These are phyloP conservation scores for Apiospora kogelbergensis DNA, from an alignment of 2,329 filamentous ascomycete species.

Conservation along the genomic window DNA sequence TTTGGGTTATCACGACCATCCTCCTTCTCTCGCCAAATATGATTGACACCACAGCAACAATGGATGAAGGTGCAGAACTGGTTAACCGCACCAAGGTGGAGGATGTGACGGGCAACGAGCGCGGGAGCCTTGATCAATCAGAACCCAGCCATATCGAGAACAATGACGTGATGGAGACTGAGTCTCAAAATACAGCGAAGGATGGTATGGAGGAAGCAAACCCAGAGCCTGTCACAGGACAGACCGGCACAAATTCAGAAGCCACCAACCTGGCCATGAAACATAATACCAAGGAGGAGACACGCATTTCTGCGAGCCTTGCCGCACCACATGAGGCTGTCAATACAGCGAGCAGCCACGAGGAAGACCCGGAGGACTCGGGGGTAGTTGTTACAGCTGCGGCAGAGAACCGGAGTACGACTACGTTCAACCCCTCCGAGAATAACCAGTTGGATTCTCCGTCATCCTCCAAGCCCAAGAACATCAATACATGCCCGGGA, in stretches of 20 bases:
- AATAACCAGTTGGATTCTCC: background rate
- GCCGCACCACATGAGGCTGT: background rate
- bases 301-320: background rate
- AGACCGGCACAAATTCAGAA: background rate
- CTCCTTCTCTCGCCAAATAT: background rate
- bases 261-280: background rate
- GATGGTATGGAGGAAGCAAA: background rate
- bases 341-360: background rate
- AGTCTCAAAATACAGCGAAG: background rate
- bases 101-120: background rate
- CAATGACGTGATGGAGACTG: background rate
- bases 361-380: background rate
- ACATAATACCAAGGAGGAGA: background rate
- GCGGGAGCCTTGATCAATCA: background rate
- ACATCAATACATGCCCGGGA: constrained; percentile 14
- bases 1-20: no score
- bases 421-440: background rate
- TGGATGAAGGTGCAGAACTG: background rate
- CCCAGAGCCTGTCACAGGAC: background rate
- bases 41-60: background rate
- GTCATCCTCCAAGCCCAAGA: background rate
- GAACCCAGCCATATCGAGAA: background rate
- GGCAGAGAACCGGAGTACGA: background rate
- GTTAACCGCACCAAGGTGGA: background rate
- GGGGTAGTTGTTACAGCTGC: background rate